Evolutionary conservation across 768 basidiomycete genomes (phyloP), one percentile per base, ranked within the genome.

Genomic region (Suillus variegatus): DNA sequence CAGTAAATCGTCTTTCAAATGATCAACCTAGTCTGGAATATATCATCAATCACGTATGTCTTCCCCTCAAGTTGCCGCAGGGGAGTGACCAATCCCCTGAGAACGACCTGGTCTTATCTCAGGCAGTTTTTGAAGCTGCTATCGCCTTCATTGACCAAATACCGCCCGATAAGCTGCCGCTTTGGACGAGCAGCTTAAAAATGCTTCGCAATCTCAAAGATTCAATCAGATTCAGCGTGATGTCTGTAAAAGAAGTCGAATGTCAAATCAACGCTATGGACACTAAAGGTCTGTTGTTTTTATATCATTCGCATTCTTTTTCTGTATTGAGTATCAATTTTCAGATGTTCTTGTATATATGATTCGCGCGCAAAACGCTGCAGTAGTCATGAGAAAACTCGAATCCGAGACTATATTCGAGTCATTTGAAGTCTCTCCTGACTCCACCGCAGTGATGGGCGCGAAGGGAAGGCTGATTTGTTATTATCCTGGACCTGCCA

Each of bases 361-460:
- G 6, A 75, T 87, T 40, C 74, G 73, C 25, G 76, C 79, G 0
- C 86, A 86, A 64, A 86, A 86, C 62, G 84, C 82, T 4, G 82
- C 77, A 8, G 63, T 86, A 5, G 71, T 86, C 13, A 66, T 84
- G 28, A 77, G 82, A 49, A 74, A 72, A 60, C 60, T 62, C 16
- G 60, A 65, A 20, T 47, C 67, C 4, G 62, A 69, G 13, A 78
- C 79, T 13, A 63, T 76, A 36, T 79, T 82, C 64, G 85, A 86
- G 66, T 71, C 72, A 6, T 87, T 86, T 63, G 82, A 86, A 67
- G 74, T 80, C 16, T 81, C 81, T 2, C 78, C 83, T 0, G 68
- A 70, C 28, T 68, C 76, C 4, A 70, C 68, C 12, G 66, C 65
- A 7, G 76, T 86, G 28, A 82, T 83, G 73, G 69, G 66, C 3